Evolutionary conservation across 345 rosid species (phyloP), one percentile per base, ranked within the genome.

Genomic region (Zanthoxylum bungeanum): DNA sequence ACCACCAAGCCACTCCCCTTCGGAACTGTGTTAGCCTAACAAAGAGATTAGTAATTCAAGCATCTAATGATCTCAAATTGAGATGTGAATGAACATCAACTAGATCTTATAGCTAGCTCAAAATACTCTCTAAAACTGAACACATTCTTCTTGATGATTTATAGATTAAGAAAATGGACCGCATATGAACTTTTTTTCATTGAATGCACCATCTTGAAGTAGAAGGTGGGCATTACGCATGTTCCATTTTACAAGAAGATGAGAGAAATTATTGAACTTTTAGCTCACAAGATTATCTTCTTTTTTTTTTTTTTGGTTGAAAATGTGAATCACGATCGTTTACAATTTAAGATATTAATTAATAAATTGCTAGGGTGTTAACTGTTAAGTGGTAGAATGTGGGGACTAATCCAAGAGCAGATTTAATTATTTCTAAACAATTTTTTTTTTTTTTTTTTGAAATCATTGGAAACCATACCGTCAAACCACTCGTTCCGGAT

Each of bases 11-110:
- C n/a, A n/a, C n/a, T n/a, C n/a, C n/a, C n/a, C n/a, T n/a, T n/a
- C n/a, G n/a, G n/a, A n/a, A n/a, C n/a, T n/a, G n/a, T n/a, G n/a
- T n/a, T n/a, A n/a, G n/a, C n/a, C n/a, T n/a, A n/a, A n/a, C n/a
- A n/a, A n/a, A n/a, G n/a, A n/a, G n/a, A n/a, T n/a, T n/a, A 22
- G 22, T 40, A 12, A 60, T 5, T 24, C 34, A 22, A 40, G 57
- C 56, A 47, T 65, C 69, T 49, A 28, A 16, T 27, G 14, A n/a
- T 49, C 57, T 65, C 57, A n/a, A n/a, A n/a, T n/a, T n/a, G n/a
- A n/a, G n/a, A n/a, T n/a, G n/a, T n/a, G n/a, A n/a, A n/a, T n/a
- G n/a, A n/a, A n/a, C n/a, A n/a, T n/a, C n/a, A n/a, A n/a, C n/a
- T n/a, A n/a, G n/a, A n/a, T n/a, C n/a, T n/a, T n/a, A n/a, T n/a